Evolutionary conservation across 2,329 filamentous ascomycete species (phyloP).

Genomic region (Aspergillus floridensis): DNA sequence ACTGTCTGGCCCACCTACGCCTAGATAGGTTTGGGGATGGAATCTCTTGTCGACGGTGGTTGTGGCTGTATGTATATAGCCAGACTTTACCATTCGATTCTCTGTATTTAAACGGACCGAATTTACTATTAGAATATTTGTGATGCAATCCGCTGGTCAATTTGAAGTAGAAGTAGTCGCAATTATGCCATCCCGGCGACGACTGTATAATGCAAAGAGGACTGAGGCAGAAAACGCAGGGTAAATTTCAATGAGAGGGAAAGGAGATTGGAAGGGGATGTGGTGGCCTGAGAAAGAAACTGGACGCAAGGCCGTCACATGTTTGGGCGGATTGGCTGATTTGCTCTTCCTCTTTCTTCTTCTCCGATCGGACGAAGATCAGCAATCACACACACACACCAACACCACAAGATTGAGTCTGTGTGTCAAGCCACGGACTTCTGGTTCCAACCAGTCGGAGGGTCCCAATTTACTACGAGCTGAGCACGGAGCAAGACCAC

Average conservation of each 20-base stretch:
- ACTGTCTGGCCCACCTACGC: conserved; percentile 10
- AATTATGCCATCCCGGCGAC: not conserved
- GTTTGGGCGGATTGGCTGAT: no score
- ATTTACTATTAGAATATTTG: not conserved
- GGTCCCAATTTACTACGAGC: not conserved
- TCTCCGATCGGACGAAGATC: no score
- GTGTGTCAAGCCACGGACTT: not conserved
- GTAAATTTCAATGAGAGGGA: not conserved
- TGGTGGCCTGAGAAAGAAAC: not conserved
- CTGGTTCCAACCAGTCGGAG: not conserved
- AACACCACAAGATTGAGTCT: not conserved
- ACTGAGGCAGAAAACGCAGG: no score
- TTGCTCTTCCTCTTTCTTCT: no score
- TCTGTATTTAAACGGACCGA: not conserved
- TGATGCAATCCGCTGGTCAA: not conserved
- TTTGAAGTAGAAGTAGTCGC: not conserved
- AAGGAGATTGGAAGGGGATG: not conserved
- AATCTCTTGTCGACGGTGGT: not conserved
- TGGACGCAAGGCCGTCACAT: not conserved
- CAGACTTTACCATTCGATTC: not conserved
- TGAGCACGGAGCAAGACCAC: not conserved
- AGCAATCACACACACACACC: no score
- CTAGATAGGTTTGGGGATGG: not conserved
- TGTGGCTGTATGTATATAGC: not conserved
- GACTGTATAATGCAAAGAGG: not conserved